Base-by-base conservation (phyloP, 2,329 filamentous ascomycete species). In the Hymenotorrendiella dingleyae region DNA sequence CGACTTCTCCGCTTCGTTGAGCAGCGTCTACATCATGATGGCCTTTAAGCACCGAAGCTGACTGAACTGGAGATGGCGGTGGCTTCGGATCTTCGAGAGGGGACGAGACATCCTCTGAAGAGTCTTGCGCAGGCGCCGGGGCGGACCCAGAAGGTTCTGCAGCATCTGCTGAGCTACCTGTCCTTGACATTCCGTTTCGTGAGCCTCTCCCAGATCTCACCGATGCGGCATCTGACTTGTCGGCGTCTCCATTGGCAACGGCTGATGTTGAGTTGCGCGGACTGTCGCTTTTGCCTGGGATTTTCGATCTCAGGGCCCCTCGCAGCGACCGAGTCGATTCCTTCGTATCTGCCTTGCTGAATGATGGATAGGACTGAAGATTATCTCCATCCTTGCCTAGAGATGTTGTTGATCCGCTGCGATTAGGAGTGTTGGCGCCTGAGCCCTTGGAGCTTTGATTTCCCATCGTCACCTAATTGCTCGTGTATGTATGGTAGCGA, bases 321-420 rank as follows among this genome's bases (percentile, higher is more conserved):
- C 86, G 80, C 64, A 96, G 82, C 4, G 90, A 96, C 52, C 89
- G 84, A 23, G 84, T 80, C 6, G 89, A 96, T 53, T 95, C 90
- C 63, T 90, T 91, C 21, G 91, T 97, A 62, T 97, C 91, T 43
- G 89, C 88, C 62, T 85, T 84, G 67, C 83, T 86, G 63, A 97
- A 91, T 21, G 91, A 95, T 21, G 90, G 91, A 64, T 93, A 94
- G 22, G 87, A 86, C 64, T 88, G 84, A 46, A 96, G 70, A 48
- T 48, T 52, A 23, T 58, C 53, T 26, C 43, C 39, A 21, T 43
- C 48, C 41, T 47, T 55, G 29, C 58, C 54, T 11, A 61, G 35
- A n/a, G 58, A 59, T 10, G 58, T 54, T 28, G 56, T 53, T 2
- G 62, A 62, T 23, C 46, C 44, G 37, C 51, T 55, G 36, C 43